Evolutionary conservation across 2,329 filamentous ascomycete species (phyloP), one percentile per base, ranked within the genome.

Genomic region (Clonostachys byssicola): DNA sequence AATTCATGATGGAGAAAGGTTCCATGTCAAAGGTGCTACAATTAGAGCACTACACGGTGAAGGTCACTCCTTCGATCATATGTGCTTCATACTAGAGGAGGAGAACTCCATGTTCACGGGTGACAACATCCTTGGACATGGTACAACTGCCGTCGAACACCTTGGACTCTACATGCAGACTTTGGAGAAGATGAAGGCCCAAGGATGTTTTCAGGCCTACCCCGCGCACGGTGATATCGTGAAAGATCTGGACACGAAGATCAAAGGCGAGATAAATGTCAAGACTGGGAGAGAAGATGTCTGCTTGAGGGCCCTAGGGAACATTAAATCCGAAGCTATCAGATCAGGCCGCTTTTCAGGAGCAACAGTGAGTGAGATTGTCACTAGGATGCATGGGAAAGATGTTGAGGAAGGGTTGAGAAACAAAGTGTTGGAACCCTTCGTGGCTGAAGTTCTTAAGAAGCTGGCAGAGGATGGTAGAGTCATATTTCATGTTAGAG

Each of bases 71-170:
- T 67, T 67, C 3, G 86, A 91, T 58, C 87, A 91, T 65, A 83
- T 87, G 76, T 80, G 59, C 9, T 66, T 88, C 16, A 61, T 87
- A 2, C 75, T 84, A 45, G 58, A 57, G 13, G 84, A 88, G 56
- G 82, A 88, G 54, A 73, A 81, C 51, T 81, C 83, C 14, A 75
- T 89, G 60, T 88, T 90, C 62, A 89, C 85, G 0, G 86, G 83
- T 5, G 86, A 90, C 63, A 89, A 88, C 55, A 82, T 89, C 6
- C 72, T 90, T 2, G 86, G 86, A 4, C 85, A 89, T 47, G 86
- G 86, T 5, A 89, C 85, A 4, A 81, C 81, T 7, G 86, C 89
- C 0, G 89, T 88, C 51, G 85, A 89, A 60, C 79, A 89, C 50
- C 70, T 89, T 4, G 68, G 67, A 1, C 62, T 67, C 0, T 91